Evolutionary conservation across 2,329 filamentous ascomycete species (phyloP).

Genomic region (Peltaster fructicola): DNA sequence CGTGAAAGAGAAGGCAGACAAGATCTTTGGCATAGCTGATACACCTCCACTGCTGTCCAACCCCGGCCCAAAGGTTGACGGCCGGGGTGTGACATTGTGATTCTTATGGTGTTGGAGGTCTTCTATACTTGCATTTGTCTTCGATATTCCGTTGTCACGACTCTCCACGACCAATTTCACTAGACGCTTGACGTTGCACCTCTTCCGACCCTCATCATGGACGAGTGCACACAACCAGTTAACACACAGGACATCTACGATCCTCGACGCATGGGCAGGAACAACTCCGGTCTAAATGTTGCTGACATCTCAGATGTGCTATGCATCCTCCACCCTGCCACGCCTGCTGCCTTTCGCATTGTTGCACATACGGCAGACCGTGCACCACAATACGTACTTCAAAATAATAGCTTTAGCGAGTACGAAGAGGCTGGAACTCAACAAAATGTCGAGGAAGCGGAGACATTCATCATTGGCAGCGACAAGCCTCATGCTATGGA

Average conservation of each 20-base stretch:
- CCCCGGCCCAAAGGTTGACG: no score
- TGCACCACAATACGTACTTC: conserved; percentile 44
- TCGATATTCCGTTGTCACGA: no score
- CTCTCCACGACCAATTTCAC: no score
- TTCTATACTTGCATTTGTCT: no score
- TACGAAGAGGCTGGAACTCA: conserved; percentile 18
- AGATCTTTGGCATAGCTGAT: no score
- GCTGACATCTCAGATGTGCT: conserved; percentile 77
- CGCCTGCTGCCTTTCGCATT: conserved; percentile 52
- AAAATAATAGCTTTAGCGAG: conserved; percentile 20
- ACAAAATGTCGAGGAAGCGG: conserved; percentile 19
- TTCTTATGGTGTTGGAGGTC: no score
- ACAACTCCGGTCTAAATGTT: conserved; percentile 67
- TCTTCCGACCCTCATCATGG: conserved; percentile 5
- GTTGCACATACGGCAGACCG: conserved; percentile 38
- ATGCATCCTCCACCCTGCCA: conserved; percentile 69
- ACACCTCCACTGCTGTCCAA: no score
- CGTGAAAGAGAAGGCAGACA: no score
- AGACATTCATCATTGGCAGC: conserved; percentile 33
- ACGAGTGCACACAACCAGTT: conserved; percentile 35
- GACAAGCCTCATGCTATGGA: conserved; percentile 27
- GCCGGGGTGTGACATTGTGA: no score
- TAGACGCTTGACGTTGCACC: not conserved
- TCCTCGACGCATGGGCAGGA: conserved; percentile 58
- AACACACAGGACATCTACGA: conserved; percentile 47